phyloP scores from a whole-genome alignment of 768 basidiomycete genomes.

The Austroboletus festivus region DNA sequence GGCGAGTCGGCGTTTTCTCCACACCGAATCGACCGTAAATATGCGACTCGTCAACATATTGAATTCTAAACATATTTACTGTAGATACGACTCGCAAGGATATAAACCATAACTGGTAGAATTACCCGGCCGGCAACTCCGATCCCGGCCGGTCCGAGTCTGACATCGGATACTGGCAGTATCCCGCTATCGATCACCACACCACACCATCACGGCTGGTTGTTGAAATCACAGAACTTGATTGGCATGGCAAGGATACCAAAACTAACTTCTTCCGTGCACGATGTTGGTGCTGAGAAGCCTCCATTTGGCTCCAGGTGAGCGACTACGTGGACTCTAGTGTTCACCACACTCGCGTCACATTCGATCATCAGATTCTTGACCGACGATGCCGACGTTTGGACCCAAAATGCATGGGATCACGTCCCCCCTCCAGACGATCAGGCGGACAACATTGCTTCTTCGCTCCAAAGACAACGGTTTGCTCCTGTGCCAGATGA shows the following conservation, averaged over 20 bases:
- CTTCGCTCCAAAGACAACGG: constrained; percentile 69
- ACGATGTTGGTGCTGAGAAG: constrained; percentile 49
- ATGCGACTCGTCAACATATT: too few relatives aligned
- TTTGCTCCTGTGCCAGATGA: constrained; percentile 66
- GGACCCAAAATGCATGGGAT: constrained; percentile 90
- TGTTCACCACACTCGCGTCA: neutral
- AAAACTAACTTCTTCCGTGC: constrained; percentile 60
- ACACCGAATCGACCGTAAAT: too few relatives aligned
- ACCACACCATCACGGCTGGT: neutral
- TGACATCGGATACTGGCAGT: too few relatives aligned
- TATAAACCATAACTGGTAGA: too few relatives aligned
- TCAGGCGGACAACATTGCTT: constrained; percentile 68
- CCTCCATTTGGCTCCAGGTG: constrained; percentile 75
- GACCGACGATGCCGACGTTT: constrained; percentile 67
- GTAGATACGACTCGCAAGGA: too few relatives aligned
- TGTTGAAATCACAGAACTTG: neutral
- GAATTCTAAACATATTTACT: too few relatives aligned
- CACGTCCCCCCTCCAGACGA: constrained; percentile 83
- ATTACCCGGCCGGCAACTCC: too few relatives aligned
- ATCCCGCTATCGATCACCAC: too few relatives aligned
- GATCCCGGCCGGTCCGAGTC: too few relatives aligned
- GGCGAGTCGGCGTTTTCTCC: too few relatives aligned
- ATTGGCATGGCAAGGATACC: constrained; percentile 19
- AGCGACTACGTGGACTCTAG: constrained; percentile 8
- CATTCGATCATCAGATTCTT: constrained; percentile 51